Conservation (phyloP, 176 grass and related monocot species). For the Musa schizocarpa region DNA sequence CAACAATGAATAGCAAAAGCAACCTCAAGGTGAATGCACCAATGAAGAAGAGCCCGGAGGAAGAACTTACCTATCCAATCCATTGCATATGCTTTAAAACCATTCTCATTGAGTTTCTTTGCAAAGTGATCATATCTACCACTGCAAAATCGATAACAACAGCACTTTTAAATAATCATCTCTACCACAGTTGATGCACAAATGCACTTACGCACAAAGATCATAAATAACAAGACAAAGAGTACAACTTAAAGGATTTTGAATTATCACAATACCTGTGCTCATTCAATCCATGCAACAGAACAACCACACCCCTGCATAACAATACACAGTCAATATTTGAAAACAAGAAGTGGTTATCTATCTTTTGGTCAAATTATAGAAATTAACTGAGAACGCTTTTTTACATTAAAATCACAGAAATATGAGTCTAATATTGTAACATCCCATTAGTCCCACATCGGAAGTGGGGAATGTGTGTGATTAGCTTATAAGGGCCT, state of each 20-base stretch:
- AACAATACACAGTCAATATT: constrained; percentile 15
- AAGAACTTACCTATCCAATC: constrained; percentile 79
- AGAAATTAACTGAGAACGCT: not conserved
- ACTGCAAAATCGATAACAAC: constrained; percentile 23
- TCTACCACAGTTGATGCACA: not conserved
- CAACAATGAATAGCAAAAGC: no score
- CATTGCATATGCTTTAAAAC: constrained; percentile 85
- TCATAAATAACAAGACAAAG: not conserved
- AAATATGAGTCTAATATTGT: not conserved
- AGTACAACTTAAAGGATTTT: not conserved
- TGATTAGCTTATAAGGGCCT: no score
- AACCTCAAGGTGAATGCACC: not conserved
- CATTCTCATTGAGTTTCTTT: constrained; percentile 63
- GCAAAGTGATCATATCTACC: constrained; percentile 80
- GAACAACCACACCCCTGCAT: constrained; percentile 60
- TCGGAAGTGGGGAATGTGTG: no score
- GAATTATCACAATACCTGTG: constrained; percentile 42
- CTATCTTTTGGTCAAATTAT: constrained; percentile 4
- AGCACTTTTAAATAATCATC: not conserved
- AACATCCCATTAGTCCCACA: no score
- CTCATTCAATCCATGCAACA: constrained; percentile 92
- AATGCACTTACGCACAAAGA: constrained; percentile 3
- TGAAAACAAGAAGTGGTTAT: not conserved
- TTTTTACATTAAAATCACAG: not conserved
- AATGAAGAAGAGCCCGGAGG: not conserved